These are phyloP conservation scores for Rhododendron molle DNA, from an alignment of 148 eudicot species.

Conservation along the genomic window DNA sequence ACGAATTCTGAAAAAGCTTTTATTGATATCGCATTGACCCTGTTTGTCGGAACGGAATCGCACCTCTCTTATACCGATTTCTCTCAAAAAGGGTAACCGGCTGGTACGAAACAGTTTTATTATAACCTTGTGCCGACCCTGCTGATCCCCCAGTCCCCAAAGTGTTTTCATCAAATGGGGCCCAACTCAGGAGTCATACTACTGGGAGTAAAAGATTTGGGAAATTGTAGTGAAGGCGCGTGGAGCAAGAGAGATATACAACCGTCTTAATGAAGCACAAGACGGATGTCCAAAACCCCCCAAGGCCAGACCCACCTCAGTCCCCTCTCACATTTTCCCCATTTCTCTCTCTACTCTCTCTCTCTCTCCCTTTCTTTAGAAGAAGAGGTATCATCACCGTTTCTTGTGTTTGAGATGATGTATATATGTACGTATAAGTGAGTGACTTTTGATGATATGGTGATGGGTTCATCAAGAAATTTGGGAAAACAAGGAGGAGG, in stretches of 20 bases:
- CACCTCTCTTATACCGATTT: too few species aligned
- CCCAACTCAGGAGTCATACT: neutral
- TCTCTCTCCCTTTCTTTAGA: neutral
- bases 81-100: too few species aligned
- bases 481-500: constrained; percentile 3
- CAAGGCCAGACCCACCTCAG: neutral
- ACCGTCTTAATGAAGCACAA: neutral
- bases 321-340: neutral
- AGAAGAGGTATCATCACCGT: neutral
- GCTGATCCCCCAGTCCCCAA: too few species aligned
- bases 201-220: neutral
- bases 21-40: too few species aligned
- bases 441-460: neutral
- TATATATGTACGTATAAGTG: neutral
- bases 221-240: neutral
- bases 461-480: constrained; percentile 13
- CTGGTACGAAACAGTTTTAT: too few species aligned
- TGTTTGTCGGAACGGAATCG: too few species aligned
- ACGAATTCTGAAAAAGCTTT: too few species aligned
- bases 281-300: neutral
- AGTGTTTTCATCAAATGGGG: neutral
- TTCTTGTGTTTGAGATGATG: neutral
- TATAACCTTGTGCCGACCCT: too few species aligned
- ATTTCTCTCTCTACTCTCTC: neutral
- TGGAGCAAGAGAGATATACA: neutral